Base-by-base conservation (phyloP, 257 asterid genomes). In the Ilex aquifolium region DNA sequence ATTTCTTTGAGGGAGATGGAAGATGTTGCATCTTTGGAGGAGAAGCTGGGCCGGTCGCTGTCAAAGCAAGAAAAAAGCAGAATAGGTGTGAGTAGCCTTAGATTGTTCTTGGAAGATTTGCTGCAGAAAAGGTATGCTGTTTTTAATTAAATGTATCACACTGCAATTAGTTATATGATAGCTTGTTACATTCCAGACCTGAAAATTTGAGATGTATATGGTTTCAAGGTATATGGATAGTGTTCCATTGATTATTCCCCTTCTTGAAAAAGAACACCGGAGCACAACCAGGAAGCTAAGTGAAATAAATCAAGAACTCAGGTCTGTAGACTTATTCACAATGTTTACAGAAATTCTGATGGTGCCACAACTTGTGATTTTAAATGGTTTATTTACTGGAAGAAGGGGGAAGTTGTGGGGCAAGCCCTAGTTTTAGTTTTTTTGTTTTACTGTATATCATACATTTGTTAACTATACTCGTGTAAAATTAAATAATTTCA, bases 31-130 rank as follows among this genome's bases (percentile, higher is more conserved):
- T 92, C 95, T 31, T 78, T 91, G 73, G 95, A 88, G 83, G 98
- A 91, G 77, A 91, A 88, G 85, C 71, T 91, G 77, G 92, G 98
- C 40, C 82, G 98, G 76, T 60, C 85, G 48, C 98, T 91, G 76
- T 81, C 95, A 58, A 76, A 80, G 69, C 93, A 78, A 70, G 98
- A 91, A 80, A 82, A 79, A 68, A 86, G 87, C 80, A 86, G 96
- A 71, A 84, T 88, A 72, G 98, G 98, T 67, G 81, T 91, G 68
- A 85, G 95, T 81, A 91, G 95, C 77, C 96, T 91, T 64, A 83
- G 89, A 90, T 72, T 77, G 69, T 91, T 91, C 76, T 71, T 91
- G 85, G 98, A 91, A 85, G 96, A 86, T 73, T 85, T 91, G 82
- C 85, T 91, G 68, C 88, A 78, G 74, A 83, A 71, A 78, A 88